A percentile compares a stretch with the other conserved stretches of the same genome.
Conservation (phyloP, 805 yeast species). For the Wickerhamiella shivajii region DNA sequence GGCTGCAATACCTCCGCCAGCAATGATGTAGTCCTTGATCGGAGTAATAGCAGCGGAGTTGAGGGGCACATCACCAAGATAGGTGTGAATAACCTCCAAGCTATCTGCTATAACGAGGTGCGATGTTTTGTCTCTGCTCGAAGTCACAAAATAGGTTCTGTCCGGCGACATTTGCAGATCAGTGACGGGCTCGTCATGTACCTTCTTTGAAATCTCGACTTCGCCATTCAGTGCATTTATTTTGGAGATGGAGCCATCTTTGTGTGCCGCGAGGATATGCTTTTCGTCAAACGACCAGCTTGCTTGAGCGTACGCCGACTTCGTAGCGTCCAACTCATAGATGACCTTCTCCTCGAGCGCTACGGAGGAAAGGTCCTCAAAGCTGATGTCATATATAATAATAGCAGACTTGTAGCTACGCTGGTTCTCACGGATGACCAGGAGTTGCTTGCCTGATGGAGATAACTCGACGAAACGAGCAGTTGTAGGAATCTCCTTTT, state of each 20-base stretch:
- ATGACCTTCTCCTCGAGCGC: conserved; percentile 36
- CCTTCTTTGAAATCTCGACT: conserved; percentile 38
- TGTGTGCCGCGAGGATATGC: conserved; percentile 73
- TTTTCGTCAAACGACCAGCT: conserved; percentile 71
- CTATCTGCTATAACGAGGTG: conserved; percentile 64
- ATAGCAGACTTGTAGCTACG: conserved; percentile 81
- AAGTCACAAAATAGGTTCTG: conserved; percentile 74
- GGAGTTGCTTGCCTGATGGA: conserved; percentile 50
- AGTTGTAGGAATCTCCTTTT: conserved; percentile 70
- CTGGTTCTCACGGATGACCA: conserved; percentile 77
- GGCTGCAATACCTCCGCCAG: conserved; percentile 99
- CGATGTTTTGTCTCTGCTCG: conserved; percentile 85
- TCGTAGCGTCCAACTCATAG: conserved; percentile 24
- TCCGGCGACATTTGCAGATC: conserved; percentile 87
- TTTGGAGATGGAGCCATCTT: conserved; percentile 72
- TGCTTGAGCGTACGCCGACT: conserved; percentile 54
- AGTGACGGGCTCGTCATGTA: conserved; percentile 62
- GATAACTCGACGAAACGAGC: conserved; percentile 80
- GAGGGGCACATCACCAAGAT: conserved; percentile 80
- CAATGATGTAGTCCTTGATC: conserved; percentile 73
- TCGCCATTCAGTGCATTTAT: conserved; percentile 68
- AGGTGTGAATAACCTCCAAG: conserved; percentile 56
- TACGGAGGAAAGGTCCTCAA: conserved; percentile 31
- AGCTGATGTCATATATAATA: conserved; percentile 46
- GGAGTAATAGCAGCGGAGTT: conserved; percentile 94